Evolutionary conservation across 257 asterid genomes (phyloP).

Genomic region (Coffea canephora): DNA sequence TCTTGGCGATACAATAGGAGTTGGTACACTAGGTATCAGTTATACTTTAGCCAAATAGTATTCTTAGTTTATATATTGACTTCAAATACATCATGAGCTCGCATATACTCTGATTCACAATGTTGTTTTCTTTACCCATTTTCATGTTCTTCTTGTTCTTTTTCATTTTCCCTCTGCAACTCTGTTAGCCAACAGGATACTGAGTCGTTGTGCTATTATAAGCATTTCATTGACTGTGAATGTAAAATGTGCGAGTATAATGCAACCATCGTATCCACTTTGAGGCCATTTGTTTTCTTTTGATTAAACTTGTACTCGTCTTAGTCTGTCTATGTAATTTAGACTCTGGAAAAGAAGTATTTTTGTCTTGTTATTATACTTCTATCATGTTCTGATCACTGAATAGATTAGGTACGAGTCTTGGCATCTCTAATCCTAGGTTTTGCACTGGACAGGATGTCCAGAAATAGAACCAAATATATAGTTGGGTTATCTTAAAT

Average conservation of each 20-base stretch:
- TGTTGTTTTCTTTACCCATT: neutral
- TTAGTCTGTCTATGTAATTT: too few species aligned
- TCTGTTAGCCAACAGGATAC: neutral
- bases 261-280: too few species aligned
- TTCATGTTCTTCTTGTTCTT: neutral
- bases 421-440: neutral
- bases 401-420: too few species aligned
- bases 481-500: neutral
- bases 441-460: neutral
- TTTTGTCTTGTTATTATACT: too few species aligned
- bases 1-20: slow-evolving; percentile 90
- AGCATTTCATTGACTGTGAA: too few species aligned
- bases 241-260: too few species aligned
- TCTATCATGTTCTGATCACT: too few species aligned
- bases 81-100: neutral
- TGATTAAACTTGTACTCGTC: too few species aligned
- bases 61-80: neutral
- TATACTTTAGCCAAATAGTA: neutral
- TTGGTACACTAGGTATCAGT: slow-evolving; percentile 77
- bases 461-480: neutral
- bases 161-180: neutral
- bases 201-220: too few species aligned
- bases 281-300: too few species aligned
- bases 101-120: neutral
- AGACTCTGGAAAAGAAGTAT: too few species aligned